Base-by-base conservation (phyloP, 2,329 filamentous ascomycete species). In the Ophiostoma tasmaniense region DNA sequence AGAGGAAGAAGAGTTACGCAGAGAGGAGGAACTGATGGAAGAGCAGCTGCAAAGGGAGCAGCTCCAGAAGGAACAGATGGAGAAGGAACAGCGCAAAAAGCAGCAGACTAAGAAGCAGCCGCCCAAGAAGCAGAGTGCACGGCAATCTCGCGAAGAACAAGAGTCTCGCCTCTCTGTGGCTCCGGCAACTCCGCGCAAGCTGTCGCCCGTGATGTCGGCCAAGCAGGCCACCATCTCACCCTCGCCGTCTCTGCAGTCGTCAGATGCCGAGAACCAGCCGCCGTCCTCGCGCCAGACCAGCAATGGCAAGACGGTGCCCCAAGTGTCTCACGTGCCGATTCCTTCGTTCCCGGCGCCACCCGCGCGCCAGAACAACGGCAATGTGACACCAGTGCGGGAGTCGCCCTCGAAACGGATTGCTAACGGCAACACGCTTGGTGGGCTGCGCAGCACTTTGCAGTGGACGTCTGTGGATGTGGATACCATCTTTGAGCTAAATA, bases 391-490 rank as follows among this genome's bases (percentile, higher is more conserved):
- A 7, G 61, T 33, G 3, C 65, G 69, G 3, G 70, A 70, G 1
- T 77, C 89, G 0, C 88, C 89, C 1, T 87, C 86, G 0, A 90
- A 87, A 74, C 82, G 83, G 39, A 66, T 37, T 45, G 87, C 87
- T 73, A 76, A 42, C 42, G 33, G 45, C 25, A 69, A 64, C 52
- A 70, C 82, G 70, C 81, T 88, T 55, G 79, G 80, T 2, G 82
- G 83, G 1, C 82, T 89, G 25, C 80, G 88, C 65, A 86, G 83
- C 73, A 84, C 81, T 2, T 79, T 81, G 8, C 80, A 88, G 0
- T 98, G 94, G 94, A 84, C 83, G 4, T 82, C 90, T 0, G 83
- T 90, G 2, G 91, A 97, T 73, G 82, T 97, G 3, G 93, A 97
- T 37, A 80, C 84, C 1, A 81, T 95, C 1, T 88, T 95, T 76